A percentile compares a stretch with the other conserved stretches of the same genome.
These are phyloP conservation scores for Plasmopara muralis DNA, from an alignment of 352 stramenopile genomes.

Conservation along the genomic window DNA sequence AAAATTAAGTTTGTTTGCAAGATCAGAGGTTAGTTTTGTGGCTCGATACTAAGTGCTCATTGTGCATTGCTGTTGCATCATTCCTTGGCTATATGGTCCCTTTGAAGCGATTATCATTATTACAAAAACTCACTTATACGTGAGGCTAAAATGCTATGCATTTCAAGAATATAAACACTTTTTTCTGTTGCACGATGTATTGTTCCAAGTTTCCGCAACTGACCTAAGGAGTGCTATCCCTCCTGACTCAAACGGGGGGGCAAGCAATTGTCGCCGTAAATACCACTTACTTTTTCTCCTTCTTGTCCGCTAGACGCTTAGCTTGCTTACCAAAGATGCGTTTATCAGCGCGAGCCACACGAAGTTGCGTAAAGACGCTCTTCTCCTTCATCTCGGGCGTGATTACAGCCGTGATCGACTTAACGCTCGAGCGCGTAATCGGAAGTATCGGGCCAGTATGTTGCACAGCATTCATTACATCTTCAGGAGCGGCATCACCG, in stretches of 20 bases:
- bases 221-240: conserved; percentile 28
- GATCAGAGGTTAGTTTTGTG: too few relatives aligned
- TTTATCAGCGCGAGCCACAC: conserved; percentile 78
- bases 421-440: conserved; percentile 65
- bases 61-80: too few relatives aligned
- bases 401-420: conserved; percentile 75
- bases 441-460: conserved; percentile 74
- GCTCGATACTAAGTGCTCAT: too few relatives aligned
- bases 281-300: conserved; percentile 70
- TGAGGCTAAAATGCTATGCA: too few relatives aligned
- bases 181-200: conserved; percentile 21
- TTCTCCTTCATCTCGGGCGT: conserved; percentile 85
- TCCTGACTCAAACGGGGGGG: conserved; percentile 13
- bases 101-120: too few relatives aligned
- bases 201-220: conserved; percentile 63
- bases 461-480: conserved; percentile 91
- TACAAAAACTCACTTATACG: too few relatives aligned
- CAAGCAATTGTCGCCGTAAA: conserved; percentile 20
- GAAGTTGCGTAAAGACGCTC: conserved; percentile 77
- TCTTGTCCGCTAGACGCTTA: conserved; percentile 87
- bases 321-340: conserved; percentile 85
- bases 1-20: too few relatives aligned
- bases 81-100: too few relatives aligned
- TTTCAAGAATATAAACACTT: too few relatives aligned
- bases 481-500: conserved; percentile 86